These are phyloP conservation scores for Acacia melanoxylon DNA, from an alignment of 306 rosid genomes.

Conservation along the genomic window DNA sequence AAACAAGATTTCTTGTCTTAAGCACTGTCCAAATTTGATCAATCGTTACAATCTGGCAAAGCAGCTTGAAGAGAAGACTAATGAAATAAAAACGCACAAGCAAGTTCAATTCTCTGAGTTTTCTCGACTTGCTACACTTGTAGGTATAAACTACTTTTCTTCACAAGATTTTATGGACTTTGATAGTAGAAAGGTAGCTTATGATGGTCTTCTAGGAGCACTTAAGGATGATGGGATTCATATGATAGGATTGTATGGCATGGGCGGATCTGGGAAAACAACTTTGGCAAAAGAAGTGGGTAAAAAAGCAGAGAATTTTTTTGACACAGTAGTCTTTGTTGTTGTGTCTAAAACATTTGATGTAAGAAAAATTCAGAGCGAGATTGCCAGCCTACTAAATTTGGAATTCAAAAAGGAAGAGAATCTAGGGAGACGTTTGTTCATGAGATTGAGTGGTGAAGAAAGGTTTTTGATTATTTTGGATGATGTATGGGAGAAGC, in stretches of 20 bases:
- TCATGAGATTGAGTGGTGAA: background rate
- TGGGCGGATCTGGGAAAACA: constrained; percentile 3
- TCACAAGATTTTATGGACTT: background rate
- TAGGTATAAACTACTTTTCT: background rate
- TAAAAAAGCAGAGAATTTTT: background rate
- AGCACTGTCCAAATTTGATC: background rate
- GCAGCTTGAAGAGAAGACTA: background rate
- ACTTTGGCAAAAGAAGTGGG: background rate
- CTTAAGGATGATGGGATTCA: background rate
- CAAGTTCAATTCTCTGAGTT: background rate
- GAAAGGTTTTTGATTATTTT: background rate
- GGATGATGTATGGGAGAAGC: background rate
- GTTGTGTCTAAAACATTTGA: background rate
- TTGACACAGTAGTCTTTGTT: background rate
- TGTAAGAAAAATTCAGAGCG: background rate
- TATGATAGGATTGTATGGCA: background rate
- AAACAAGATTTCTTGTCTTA: background rate
- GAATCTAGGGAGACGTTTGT: background rate
- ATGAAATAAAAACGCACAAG: background rate
- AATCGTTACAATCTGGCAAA: background rate
- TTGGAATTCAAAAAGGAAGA: background rate
- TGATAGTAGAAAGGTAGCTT: background rate
- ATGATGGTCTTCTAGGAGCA: background rate
- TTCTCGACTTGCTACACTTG: background rate
- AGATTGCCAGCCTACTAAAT: background rate